Conservation (phyloP, 352 stramenopile species). For the Pseudoperonospora humuli region DNA sequence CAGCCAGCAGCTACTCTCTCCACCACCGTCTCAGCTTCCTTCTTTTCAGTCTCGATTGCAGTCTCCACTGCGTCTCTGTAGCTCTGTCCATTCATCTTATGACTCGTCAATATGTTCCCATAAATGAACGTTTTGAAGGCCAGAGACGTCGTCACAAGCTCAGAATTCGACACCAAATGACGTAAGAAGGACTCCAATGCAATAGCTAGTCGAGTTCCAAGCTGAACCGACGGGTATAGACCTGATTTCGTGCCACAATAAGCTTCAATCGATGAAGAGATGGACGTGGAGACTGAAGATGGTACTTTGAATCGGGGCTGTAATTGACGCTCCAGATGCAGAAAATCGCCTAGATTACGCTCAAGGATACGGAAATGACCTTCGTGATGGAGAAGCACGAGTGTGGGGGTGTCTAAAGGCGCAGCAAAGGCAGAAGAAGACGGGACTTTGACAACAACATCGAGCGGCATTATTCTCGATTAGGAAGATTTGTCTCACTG, state of each 20-base stretch:
- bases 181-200: conserved; percentile 20
- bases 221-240: conserved; percentile 13
- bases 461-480: conserved; percentile 17
- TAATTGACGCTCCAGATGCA: conserved; percentile 18
- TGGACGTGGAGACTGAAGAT: not conserved
- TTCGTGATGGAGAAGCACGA: conserved; percentile 19
- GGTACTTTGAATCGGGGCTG: not conserved
- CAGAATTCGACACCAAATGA: conserved; percentile 7
- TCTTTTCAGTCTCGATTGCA: not conserved
- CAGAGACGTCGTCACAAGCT: conserved; percentile 14
- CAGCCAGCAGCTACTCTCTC: conserved; percentile 24
- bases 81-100: conserved; percentile 5
- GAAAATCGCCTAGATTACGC: conserved; percentile 25
- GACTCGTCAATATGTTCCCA: conserved; percentile 12
- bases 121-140: conserved; percentile 26
- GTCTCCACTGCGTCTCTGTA: conserved; percentile 21
- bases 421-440: conserved; percentile 1
- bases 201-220: conserved; percentile 14
- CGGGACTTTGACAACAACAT: conserved; percentile 15
- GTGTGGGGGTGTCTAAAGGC: conserved; percentile 2
- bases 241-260: conserved; percentile 8
- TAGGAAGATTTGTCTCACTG: too few relatives aligned
- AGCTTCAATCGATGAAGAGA: conserved; percentile 11
- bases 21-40: not conserved
- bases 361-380: conserved; percentile 19